Evolutionary conservation across 352 stramenopile genomes (phyloP), one percentile per base, ranked within the genome.

Genomic region (Pythium rishiriense): DNA sequence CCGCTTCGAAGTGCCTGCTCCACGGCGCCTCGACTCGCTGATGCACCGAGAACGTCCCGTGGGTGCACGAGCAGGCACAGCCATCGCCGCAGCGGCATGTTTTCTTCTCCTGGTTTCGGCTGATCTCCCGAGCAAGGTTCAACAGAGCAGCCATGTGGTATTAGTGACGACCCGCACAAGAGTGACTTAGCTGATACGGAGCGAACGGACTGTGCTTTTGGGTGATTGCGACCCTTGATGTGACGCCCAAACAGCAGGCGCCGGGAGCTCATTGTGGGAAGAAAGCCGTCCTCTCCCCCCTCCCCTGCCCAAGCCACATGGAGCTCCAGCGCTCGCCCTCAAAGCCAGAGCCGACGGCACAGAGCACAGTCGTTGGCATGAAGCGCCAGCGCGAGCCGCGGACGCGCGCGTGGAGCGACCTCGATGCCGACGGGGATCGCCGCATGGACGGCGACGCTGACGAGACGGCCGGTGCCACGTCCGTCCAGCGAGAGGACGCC

Each of bases 41-140:
- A 35, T 14, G 64, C 63, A 3, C 12, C 31, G 28, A 62, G 15
- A 21, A 68, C 22, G 37, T 79, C 72, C 9, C 33, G 66, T 8
- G 62, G 52, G 28, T 79, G 70, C 31, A 79, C 62, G 42, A 79
- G 48, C 21, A 79, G 62, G 49, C 49, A 35, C 35, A 78, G 69
- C 52, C 61, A 62, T 14, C 50, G 41, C 11, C 55, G 7, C 10
- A 43, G 24, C 25, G 19, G 28, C 47, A 42, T 54, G 15, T 24
- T 47, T 25, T 2, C 2, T 47, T 24, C 15, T 28, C 45, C 0
- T 28, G 37, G 33, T 12, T 33, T 37, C 31, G 31, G 31, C 31
- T 37, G 31, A 37, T 37, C 31, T 37, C 11, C 14, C 6, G 3
- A 17, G 4, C n/a, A 19, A 17, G 14, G 37, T 19, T 1, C n/a